These are phyloP conservation scores for Gynandropsis gynandra DNA, from an alignment of 345 rosid species.

Conservation along the genomic window DNA sequence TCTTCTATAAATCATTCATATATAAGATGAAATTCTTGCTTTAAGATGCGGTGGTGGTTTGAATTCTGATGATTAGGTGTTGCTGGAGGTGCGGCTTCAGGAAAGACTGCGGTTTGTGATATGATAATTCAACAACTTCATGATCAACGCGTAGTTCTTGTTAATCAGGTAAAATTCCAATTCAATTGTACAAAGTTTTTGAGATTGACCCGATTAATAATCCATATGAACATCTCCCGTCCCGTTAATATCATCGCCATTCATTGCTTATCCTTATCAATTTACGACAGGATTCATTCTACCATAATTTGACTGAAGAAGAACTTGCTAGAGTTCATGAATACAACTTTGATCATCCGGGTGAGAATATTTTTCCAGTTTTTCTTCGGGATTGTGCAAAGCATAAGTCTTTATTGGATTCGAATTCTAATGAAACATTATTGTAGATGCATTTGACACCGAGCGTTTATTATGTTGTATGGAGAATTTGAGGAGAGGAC, in stretches of 20 bases:
- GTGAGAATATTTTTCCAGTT: slow-evolving; percentile 61
- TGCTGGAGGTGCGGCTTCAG: slow-evolving; percentile 98
- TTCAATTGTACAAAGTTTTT: background rate
- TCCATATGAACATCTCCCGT: background rate
- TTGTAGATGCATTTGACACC: slow-evolving; percentile 89
- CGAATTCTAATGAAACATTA: slow-evolving; percentile 11
- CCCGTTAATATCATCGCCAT: no score
- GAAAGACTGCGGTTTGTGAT: slow-evolving; percentile 97
- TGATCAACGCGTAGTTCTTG: slow-evolving; percentile 97
- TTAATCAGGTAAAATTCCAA: slow-evolving; percentile 59
- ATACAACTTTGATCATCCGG: slow-evolving; percentile 99
- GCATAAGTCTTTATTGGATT: background rate
- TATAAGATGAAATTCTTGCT: slow-evolving; percentile 20
- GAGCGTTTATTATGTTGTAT: slow-evolving; percentile 62
- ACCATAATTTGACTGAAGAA: slow-evolving; percentile 78
- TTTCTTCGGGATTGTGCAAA: no score
- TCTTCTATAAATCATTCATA: no score
- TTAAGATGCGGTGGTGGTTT: slow-evolving; percentile 10
- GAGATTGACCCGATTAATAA: background rate
- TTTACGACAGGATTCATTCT: slow-evolving; percentile 99
- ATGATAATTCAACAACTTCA: slow-evolving; percentile 99
- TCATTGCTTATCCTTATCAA: no score
- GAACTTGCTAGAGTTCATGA: slow-evolving; percentile 85
- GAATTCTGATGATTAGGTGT: slow-evolving; percentile 46
- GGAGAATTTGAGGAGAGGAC: slow-evolving; percentile 81